Evolutionary conservation across 2,329 filamentous ascomycete genomes (phyloP), one percentile per base, ranked within the genome.

Genomic region (Epichloe hybrida): DNA sequence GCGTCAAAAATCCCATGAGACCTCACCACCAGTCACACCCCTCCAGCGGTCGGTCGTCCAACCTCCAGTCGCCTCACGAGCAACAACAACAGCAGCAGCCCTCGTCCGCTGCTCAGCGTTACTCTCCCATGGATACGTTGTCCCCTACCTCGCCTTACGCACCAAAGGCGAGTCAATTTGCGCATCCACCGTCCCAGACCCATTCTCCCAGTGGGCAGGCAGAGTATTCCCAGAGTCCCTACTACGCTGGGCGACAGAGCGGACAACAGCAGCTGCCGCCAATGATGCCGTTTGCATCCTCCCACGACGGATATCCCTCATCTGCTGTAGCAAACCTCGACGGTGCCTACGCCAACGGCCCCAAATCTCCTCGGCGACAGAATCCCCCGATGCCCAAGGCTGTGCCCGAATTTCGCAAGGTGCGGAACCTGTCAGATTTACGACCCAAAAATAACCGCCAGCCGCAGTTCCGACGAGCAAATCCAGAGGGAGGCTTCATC

Each of bases 401-500:
- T 6, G 86, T 95, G 47, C 93, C 91, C 43, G 88, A 93, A 64
- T 95, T 97, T 65, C 83, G 81, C 62, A 90, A 87, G 66, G 75
- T 94, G 59, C 77, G 83, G 54, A 80, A 80, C 23, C 71, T 82
- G 27, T 73, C 79, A 50, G 89, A 97, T 53, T 69, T 98, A 59
- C 80, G 84, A 54, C 88, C 90, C 42, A 86, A 84, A 64, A 81
- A 93, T 64, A 95, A 91, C 66, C 64, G 80, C 20, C 93, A 98
- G 64, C 93, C 93, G 50, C 80, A 88, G 1, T 97, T 95, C 64
- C 81, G 93, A 59, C 82, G 93, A 69, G 93, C 93, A 50, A 94
- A 95, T 60, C 93, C 93, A 2, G 93, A 98, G 65, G 65, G 93
- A 49, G 93, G 93, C 46, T 98, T 98, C 65, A 95, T 98, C 66